Percentiles rank a stretch among this genome's conserved stretches.
phyloP scores from a whole-genome alignment of 2,329 filamentous ascomycete species.

The Xylaria sp. region DNA sequence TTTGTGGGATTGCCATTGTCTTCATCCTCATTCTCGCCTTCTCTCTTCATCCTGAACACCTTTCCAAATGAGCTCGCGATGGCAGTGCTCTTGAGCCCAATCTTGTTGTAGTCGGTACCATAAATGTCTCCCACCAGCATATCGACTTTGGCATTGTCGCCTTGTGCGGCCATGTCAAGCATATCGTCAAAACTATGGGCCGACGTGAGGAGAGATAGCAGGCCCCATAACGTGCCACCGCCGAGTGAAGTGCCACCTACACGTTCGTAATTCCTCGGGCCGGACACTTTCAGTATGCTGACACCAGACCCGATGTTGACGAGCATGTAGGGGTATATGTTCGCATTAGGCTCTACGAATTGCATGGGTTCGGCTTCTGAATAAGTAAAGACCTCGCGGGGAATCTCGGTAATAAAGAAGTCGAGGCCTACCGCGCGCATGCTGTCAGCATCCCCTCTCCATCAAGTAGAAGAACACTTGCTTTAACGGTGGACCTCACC shows the following conservation, averaged over 20 bases:
- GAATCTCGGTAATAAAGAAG: constrained; percentile 99
- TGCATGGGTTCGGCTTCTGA: constrained; percentile 91
- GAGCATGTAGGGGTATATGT: constrained; percentile 93
- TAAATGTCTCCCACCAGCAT: constrained; percentile 99
- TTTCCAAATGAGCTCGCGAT: constrained; percentile 98
- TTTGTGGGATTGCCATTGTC: constrained; percentile 71
- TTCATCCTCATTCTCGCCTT: constrained; percentile 82
- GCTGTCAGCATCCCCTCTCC: constrained; percentile 29
- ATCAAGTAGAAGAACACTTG: not conserved
- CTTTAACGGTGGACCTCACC: constrained; percentile 61
- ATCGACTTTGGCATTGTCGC: constrained; percentile 93
- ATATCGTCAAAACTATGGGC: constrained; percentile 97
- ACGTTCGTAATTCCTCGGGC: constrained; percentile 84
- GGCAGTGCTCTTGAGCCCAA: constrained; percentile 92
- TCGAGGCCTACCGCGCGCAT: constrained; percentile 74
- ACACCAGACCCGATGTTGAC: constrained; percentile 99
- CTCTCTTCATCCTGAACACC: constrained; percentile 90
- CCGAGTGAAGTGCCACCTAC: constrained; percentile 95
- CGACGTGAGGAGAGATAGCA: constrained; percentile 91
- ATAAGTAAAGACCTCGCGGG: constrained; percentile 96
- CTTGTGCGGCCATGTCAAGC: constrained; percentile 88
- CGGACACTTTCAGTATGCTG: constrained; percentile 96
- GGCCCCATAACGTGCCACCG: constrained; percentile 96
- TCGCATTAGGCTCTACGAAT: constrained; percentile 81
- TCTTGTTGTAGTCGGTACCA: constrained; percentile 94